These are phyloP conservation scores for Ophiostoma sp. DNA, from an alignment of 2,329 filamentous ascomycete genomes.

Conservation along the genomic window DNA sequence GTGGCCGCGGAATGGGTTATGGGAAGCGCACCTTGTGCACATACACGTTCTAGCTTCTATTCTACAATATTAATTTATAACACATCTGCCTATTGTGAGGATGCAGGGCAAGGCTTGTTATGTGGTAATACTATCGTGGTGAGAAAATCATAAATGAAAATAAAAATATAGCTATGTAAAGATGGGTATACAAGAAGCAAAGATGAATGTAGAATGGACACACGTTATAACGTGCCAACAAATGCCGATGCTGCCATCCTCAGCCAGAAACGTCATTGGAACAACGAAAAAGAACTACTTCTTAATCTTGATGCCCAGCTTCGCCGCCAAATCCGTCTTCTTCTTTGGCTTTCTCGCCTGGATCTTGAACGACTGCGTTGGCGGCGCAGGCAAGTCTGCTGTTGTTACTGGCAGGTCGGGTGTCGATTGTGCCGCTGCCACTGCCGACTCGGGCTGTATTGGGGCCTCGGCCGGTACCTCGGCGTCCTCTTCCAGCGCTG, in stretches of 20 bases:
- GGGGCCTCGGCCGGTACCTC: conserved; percentile 43
- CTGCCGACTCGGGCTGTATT: not conserved
- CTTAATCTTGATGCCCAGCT: conserved; percentile 86
- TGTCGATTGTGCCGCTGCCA: not conserved
- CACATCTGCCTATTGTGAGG: not conserved
- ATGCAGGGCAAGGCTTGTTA: not conserved
- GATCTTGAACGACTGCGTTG: conserved; percentile 49
- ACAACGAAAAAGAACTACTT: conserved; percentile 35
- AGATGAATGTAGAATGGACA: not conserved
- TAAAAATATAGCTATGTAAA: not conserved
- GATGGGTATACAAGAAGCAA: not conserved
- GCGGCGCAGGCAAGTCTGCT: not conserved
- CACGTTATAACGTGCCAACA: not conserved
- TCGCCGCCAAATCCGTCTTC: conserved; percentile 73
- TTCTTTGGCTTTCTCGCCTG: conserved; percentile 72
- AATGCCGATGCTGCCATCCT: not conserved
- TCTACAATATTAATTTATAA: not conserved
- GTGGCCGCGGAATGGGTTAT: not conserved
- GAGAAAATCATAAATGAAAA: too few species aligned
- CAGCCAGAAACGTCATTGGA: not conserved
- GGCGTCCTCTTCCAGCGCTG: conserved; percentile 44
- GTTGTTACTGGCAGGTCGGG: not conserved
- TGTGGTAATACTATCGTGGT: too few species aligned
- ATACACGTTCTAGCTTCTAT: not conserved
- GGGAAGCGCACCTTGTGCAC: conserved; percentile 1